phyloP scores from a whole-genome alignment of 441 rosid genomes.

The Biscutella laevigata region DNA sequence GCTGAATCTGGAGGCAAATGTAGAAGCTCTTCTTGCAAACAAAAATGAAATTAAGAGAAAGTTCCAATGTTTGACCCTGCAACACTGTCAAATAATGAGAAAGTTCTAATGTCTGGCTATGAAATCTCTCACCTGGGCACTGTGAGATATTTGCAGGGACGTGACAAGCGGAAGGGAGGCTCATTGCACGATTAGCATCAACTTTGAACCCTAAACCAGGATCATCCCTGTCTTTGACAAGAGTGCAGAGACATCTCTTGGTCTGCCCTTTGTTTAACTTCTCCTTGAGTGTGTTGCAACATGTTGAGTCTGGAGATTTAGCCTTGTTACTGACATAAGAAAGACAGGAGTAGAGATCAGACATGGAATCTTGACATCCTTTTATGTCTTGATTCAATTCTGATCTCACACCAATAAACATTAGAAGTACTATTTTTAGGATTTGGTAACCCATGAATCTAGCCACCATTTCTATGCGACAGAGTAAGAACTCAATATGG shows the following conservation, averaged over 20 bases:
- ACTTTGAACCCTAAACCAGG: constrained; percentile 32
- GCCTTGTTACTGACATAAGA: constrained; percentile 25
- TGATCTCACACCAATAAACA: constrained; percentile 26
- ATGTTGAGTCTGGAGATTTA: constrained; percentile 27
- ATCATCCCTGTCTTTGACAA: too few relatives aligned
- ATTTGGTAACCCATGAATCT: background rate
- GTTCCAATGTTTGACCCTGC: background rate
- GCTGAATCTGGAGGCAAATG: constrained; percentile 32
- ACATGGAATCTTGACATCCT: constrained; percentile 27
- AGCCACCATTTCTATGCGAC: constrained; percentile 3
- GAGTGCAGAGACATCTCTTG: constrained; percentile 35
- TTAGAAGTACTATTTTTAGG: background rate
- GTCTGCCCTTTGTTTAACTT: too few relatives aligned
- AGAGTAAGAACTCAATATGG: background rate
- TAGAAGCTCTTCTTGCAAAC: constrained; percentile 27
- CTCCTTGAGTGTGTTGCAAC: constrained; percentile 26
- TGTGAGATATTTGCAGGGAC: constrained; percentile 29
- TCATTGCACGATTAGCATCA: constrained; percentile 37
- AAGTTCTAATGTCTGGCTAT: background rate
- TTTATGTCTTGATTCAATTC: constrained; percentile 25
- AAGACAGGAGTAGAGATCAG: constrained; percentile 31
- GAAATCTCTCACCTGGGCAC: constrained; percentile 26
- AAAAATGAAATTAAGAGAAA: background rate
- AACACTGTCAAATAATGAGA: background rate
- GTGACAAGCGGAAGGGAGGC: constrained; percentile 33